These are phyloP conservation scores for Rugosomyces carneus DNA, from an alignment of 1,284 basidiomycete species.

Conservation along the genomic window DNA sequence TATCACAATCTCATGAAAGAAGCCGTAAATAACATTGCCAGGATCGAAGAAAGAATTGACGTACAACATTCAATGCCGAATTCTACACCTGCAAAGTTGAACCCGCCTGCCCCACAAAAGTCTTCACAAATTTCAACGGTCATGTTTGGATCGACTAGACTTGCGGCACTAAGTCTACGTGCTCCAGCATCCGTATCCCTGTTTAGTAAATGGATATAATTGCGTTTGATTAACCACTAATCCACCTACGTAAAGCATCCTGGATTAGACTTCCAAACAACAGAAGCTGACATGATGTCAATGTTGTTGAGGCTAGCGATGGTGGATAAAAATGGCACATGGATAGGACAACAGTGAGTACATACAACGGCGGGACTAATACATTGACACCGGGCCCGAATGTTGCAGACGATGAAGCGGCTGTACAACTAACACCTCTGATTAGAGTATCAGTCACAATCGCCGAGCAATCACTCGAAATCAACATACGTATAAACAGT, in stretches of 20 bases:
- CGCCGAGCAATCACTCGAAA: no score
- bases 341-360: no score
- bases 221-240: background rate
- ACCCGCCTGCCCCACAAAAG: constrained; percentile 2
- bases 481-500: no score
- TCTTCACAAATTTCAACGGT: constrained; percentile 7
- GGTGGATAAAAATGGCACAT: no score
- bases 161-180: constrained; percentile 4
- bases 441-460: no score
- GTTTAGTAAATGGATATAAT: no score
- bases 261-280: constrained; percentile 1
- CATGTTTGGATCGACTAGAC: constrained; percentile 1
- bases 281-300: constrained; percentile 4
- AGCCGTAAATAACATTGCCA: no score
- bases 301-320: constrained; percentile 3
- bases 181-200: constrained; percentile 8
- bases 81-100: constrained; percentile 11
- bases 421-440: no score
- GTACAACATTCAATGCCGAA: constrained; percentile 12
- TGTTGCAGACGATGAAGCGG: no score
- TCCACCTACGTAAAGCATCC: constrained; percentile 9
- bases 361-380: no score
- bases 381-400: no score
- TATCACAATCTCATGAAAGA: constrained; percentile 6
- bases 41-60: background rate